These are phyloP conservation scores for Blastobotrys buckinghamii DNA, from an alignment of 1,139 yeast genomes.

Conservation along the genomic window DNA sequence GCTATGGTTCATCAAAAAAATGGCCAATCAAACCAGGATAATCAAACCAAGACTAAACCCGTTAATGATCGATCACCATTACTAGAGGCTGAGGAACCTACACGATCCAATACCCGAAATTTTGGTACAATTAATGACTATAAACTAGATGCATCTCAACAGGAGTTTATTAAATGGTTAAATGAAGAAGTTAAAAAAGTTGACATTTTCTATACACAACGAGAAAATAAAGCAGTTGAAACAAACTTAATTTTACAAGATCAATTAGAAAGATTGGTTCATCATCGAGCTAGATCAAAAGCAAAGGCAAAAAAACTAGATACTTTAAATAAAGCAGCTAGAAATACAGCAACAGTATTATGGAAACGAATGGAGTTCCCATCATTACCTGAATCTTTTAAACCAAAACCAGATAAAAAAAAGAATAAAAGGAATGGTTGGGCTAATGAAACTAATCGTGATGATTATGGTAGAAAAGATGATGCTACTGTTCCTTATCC, in stretches of 20 bases:
- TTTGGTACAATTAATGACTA: not conserved
- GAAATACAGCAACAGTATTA: slow-evolving; percentile 19
- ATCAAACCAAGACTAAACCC: not conserved
- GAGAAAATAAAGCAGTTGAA: slow-evolving; percentile 55
- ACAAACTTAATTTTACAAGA: slow-evolving; percentile 59
- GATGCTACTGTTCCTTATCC: slow-evolving; percentile 42
- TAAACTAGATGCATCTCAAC: not conserved
- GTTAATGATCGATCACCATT: slow-evolving; percentile 31
- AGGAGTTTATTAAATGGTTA: slow-evolving; percentile 56
- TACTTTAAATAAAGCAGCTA: slow-evolving; percentile 22
- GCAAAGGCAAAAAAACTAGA: slow-evolving; percentile 16
- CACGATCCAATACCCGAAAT: not conserved
- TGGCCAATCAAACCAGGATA: not conserved
- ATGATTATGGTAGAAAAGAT: slow-evolving; percentile 14
- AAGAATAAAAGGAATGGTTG: slow-evolving; percentile 1
- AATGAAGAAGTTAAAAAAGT: slow-evolving; percentile 54
- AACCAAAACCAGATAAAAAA: not conserved
- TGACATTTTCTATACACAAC: slow-evolving; percentile 51
- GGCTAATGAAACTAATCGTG: not conserved
- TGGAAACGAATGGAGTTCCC: slow-evolving; percentile 30
- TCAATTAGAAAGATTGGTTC: slow-evolving; percentile 58
- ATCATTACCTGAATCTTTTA: slow-evolving; percentile 26
- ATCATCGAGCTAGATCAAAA: slow-evolving; percentile 39
- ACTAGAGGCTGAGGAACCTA: slow-evolving; percentile 10
- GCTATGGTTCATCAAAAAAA: not conserved